These are phyloP conservation scores for Tetrapisispora namnaoensis DNA, from an alignment of 805 yeast species.

Conservation along the genomic window DNA sequence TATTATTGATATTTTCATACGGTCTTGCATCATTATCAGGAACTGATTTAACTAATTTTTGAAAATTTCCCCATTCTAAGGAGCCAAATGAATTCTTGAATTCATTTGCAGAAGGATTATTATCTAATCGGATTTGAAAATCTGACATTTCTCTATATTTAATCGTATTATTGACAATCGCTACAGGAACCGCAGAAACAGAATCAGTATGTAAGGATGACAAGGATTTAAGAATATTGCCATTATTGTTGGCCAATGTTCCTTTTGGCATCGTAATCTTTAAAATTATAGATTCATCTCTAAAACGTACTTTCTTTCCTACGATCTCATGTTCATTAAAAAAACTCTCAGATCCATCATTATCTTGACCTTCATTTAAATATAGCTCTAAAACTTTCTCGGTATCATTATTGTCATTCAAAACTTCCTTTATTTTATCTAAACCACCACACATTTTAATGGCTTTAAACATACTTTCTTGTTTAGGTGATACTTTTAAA, in stretches of 20 bases:
- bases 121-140: conserved; percentile 62
- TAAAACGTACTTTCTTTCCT: conserved; percentile 36
- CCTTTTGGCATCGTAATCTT: conserved; percentile 53
- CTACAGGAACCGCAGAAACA: conserved; percentile 48
- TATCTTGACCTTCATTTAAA: conserved; percentile 32
- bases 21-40: conserved; percentile 33
- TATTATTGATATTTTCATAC: conserved; percentile 26
- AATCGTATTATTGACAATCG: conserved; percentile 56
- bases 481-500: conserved; percentile 39
- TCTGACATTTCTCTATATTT: conserved; percentile 82
- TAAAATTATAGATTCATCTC: conserved; percentile 48
- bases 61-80: conserved; percentile 25
- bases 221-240: conserved; percentile 36
- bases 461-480: conserved; percentile 49
- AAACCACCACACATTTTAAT: conserved; percentile 61
- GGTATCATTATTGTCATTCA: conserved; percentile 23
- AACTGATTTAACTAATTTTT: conserved; percentile 26
- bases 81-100: conserved; percentile 23
- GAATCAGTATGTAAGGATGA: conserved; percentile 29
- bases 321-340: conserved; percentile 52
- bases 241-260: conserved; percentile 33
- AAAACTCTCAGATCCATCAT: conserved; percentile 28
- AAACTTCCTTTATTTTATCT: conserved; percentile 27
- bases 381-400: conserved; percentile 24
- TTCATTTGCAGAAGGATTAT: conserved; percentile 40